Evolutionary conservation across 208 protist species (phyloP).

Genomic region (Leishmania martiniquensis): DNA sequence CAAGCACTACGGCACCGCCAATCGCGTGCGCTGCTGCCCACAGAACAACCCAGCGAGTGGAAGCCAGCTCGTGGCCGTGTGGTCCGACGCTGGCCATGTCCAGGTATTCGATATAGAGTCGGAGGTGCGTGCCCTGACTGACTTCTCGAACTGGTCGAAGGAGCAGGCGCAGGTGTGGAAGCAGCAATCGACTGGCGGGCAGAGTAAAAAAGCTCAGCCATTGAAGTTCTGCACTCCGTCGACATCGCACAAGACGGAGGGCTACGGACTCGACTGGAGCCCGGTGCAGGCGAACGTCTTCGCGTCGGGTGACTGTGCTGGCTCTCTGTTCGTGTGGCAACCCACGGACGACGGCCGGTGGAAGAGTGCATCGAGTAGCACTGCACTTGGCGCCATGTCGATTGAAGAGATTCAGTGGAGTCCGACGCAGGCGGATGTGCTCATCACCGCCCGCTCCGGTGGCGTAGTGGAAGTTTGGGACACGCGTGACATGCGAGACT

Average conservation of each 20-base stretch:
- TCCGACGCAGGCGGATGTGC: conserved; percentile 92
- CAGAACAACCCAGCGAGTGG: conserved; percentile 58
- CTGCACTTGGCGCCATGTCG: conserved; percentile 46
- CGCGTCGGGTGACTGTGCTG: conserved; percentile 94
- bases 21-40: conserved; percentile 91
- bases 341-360: conserved; percentile 75
- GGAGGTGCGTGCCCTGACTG: conserved; percentile 77
- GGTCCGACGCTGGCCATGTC: conserved; percentile 95
- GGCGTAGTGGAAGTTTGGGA: conserved; percentile 92
- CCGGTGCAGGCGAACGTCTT: conserved; percentile 63
- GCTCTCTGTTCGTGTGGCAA: conserved; percentile 92
- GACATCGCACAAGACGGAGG: conserved; percentile 92
- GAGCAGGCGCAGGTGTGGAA: conserved; percentile 68
- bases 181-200: conserved; percentile 22
- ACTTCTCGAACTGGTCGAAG: conserved; percentile 84
- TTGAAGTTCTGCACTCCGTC: conserved; percentile 83
- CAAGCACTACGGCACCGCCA: conserved; percentile 88
- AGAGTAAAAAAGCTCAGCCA: conserved; percentile 28
- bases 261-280: conserved; percentile 98
- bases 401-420: conserved; percentile 98
- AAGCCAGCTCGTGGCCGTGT: conserved; percentile 92
- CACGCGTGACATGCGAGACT: conserved; percentile 84
- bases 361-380: conserved; percentile 73
- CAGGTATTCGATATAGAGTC: conserved; percentile 92
- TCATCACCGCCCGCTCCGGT: conserved; percentile 81